Conservation (phyloP, 2,329 filamentous ascomycete genomes). For the Fusarium citri region DNA sequence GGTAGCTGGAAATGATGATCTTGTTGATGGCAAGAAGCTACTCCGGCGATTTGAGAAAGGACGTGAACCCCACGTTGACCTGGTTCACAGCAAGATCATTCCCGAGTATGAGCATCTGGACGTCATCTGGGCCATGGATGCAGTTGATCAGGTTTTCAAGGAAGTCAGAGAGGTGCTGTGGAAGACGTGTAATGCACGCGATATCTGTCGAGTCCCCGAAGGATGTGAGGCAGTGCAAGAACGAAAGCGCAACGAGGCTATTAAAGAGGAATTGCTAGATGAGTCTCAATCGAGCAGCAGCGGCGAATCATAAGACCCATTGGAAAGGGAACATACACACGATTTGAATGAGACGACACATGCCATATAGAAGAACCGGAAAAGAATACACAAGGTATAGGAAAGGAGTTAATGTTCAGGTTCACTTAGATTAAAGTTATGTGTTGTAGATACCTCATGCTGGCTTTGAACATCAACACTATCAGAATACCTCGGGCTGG, state of each 20-base stretch:
- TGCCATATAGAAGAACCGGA: background rate
- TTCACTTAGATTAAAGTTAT: background rate
- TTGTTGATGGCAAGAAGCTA: conserved; percentile 84
- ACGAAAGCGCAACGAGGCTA: conserved; percentile 49
- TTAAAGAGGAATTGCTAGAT: conserved; percentile 15
- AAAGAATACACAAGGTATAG: background rate
- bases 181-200: conserved; percentile 73
- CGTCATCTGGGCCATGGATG: conserved; percentile 94
- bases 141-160: conserved; percentile 81
- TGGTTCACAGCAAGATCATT: conserved; percentile 86
- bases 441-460: conserved; percentile 7
- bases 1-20: conserved; percentile 83
- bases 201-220: conserved; percentile 70
- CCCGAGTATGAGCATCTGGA: conserved; percentile 93
- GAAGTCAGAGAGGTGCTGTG: conserved; percentile 87
- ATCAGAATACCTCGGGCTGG: conserved; percentile 3
- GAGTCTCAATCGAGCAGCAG: conserved; percentile 44
- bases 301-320: conserved; percentile 20
- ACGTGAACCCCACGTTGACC: conserved; percentile 81
- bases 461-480: conserved; percentile 1
- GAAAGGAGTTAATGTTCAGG: background rate
- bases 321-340: conserved; percentile 7
- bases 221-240: conserved; percentile 67
- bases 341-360: conserved; percentile 24
- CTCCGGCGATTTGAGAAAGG: conserved; percentile 79